Evolutionary conservation across 139 green algal species (phyloP).

Genomic region (Tetradesmus lagerheimii): DNA sequence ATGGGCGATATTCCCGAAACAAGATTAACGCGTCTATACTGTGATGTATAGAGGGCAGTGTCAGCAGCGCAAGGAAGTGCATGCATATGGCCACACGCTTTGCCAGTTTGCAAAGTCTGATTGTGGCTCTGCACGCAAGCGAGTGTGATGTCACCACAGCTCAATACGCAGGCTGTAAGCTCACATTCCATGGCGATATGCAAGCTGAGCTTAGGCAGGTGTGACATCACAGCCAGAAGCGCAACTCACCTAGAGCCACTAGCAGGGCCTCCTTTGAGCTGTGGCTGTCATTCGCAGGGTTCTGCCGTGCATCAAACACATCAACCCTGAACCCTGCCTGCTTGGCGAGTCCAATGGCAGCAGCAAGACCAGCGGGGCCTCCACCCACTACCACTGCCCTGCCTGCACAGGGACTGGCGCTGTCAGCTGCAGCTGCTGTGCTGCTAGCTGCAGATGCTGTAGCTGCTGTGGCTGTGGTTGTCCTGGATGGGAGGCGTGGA

Average conservation of each 20-base stretch:
- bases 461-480: not conserved
- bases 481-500: not conserved
- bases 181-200: no score
- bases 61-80: no score
- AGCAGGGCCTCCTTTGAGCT: not conserved
- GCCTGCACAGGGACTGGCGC: not conserved
- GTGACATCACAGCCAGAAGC: not conserved
- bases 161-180: no score
- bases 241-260: slow-evolving; percentile 22
- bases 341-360: slow-evolving; percentile 7
- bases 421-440: not conserved
- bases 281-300: not conserved
- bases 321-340: slow-evolving; percentile 9
- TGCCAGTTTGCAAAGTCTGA: not conserved
- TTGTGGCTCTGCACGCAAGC: not conserved
- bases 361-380: slow-evolving; percentile 19
- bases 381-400: slow-evolving; percentile 17
- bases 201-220: not conserved
- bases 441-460: not conserved
- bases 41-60: not conserved
- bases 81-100: not conserved
- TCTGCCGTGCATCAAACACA: slow-evolving; percentile 12
- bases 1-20: no score
- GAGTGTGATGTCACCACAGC: not conserved
- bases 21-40: no score